Evolutionary conservation across 2,329 filamentous ascomycete genomes (phyloP).

Genomic region (Lanzia echinophila): DNA sequence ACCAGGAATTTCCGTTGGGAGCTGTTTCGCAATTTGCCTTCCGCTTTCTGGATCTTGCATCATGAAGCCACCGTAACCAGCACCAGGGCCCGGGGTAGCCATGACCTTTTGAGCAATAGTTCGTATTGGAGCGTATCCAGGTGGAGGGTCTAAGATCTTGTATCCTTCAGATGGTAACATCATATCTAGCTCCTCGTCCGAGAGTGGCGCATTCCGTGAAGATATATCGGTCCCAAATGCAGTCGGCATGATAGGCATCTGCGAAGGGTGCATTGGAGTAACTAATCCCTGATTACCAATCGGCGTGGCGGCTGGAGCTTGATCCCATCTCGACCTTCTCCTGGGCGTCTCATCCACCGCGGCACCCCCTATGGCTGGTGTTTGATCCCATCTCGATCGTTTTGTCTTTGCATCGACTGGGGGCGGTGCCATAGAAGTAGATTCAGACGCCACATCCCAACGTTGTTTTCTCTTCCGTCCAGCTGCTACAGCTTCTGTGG

Average conservation of each 20-base stretch:
- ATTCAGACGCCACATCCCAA: constrained; percentile 73
- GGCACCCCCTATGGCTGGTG: constrained; percentile 52
- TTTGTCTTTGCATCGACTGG: constrained; percentile 50
- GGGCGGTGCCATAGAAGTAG: constrained; percentile 42
- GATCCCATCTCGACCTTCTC: constrained; percentile 85
- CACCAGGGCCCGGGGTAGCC: constrained; percentile 66
- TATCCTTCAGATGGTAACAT: constrained; percentile 91
- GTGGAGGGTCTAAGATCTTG: constrained; percentile 82
- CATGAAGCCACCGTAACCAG: constrained; percentile 66
- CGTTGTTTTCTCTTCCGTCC: constrained; percentile 85
- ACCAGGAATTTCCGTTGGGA: constrained; percentile 91
- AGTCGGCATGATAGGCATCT: constrained; percentile 47
- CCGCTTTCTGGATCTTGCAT: constrained; percentile 92
- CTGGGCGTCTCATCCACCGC: constrained; percentile 54
- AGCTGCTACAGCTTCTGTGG: constrained; percentile 54
- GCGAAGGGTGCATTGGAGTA: constrained; percentile 70
- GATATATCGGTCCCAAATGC: constrained; percentile 77
- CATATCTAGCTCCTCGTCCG: constrained; percentile 88
- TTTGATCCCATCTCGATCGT: constrained; percentile 83
- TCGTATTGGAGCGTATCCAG: constrained; percentile 81
- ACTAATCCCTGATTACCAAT: constrained; percentile 67
- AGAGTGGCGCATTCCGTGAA: constrained; percentile 71
- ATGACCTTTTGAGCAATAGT: constrained; percentile 69
- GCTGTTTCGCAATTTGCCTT: constrained; percentile 76
- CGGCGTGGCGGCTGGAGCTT: constrained; percentile 75